Evolutionary conservation across 495 filamentous ascomycete genomes (phyloP).

Genomic region (Aspergillus nanangensis): DNA sequence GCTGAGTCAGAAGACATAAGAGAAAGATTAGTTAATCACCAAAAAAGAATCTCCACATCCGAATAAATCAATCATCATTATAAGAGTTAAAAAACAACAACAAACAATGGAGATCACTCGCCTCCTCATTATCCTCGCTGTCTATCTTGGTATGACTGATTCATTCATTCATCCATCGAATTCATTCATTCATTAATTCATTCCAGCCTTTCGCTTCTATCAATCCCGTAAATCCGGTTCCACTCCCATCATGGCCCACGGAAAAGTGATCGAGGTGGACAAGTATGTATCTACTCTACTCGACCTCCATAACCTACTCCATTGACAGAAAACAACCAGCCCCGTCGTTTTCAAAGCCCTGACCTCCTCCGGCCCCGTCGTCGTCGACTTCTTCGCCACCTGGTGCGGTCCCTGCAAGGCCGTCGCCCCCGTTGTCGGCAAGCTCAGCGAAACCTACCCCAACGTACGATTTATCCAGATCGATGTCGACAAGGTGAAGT

Average conservation of each 20-base stretch:
- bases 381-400: slow-evolving; percentile 46
- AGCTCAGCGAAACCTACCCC: slow-evolving; percentile 49
- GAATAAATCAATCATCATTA: too few species aligned
- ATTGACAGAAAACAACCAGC: slow-evolving; percentile 1
- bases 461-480: slow-evolving; percentile 71
- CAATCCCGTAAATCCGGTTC: slow-evolving; percentile 1
- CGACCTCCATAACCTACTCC: background rate
- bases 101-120: background rate
- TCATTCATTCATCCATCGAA: background rate
- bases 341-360: slow-evolving; percentile 37
- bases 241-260: slow-evolving; percentile 10
- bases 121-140: background rate
- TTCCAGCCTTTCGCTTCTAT: background rate
- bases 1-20: too few species aligned
- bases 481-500: slow-evolving; percentile 73
- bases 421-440: slow-evolving; percentile 67
- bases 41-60: too few species aligned
- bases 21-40: too few species aligned
- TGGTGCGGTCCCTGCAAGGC: slow-evolving; percentile 68
- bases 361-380: slow-evolving; percentile 39
- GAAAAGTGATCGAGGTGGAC: slow-evolving; percentile 14
- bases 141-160: background rate
- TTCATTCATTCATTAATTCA: background rate
- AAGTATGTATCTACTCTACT: slow-evolving; percentile 3
- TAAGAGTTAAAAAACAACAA: background rate